Evolutionary conservation across 257 asterid genomes (phyloP), one percentile per base, ranked within the genome.

Genomic region (Rhazya stricta): DNA sequence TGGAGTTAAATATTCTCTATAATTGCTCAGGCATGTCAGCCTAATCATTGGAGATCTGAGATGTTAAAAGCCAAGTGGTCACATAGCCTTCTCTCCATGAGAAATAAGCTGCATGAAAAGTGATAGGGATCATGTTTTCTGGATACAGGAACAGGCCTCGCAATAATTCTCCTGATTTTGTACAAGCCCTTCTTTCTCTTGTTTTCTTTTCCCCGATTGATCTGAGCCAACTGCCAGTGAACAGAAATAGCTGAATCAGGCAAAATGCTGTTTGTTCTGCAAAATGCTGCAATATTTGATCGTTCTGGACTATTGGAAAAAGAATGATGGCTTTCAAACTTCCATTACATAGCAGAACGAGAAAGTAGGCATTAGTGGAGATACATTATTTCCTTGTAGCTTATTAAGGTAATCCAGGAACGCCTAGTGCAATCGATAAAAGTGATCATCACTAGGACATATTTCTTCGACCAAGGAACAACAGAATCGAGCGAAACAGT

Each of bases 361-460:
- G 71, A 58, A 46, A 50, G 23, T 4, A 32, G 67, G 72, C 69
- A 69, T 69, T 67, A 48, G 43, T n/a, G 25, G 2, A 19, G 56
- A 53, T 70, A 63, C 65, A 69, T 66, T 76, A 65, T 71, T 76
- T 18, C 67, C 46, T 12, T 2, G 9, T 29, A 53, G 62, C 51
- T 67, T 51, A 76, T 39, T 36, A 53, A 39, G 58, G 23, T 51
- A 58, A 66, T 74, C 48, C 60, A 42, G 65, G 36, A 73, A 66
- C 13, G 60, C 68, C 75, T 32, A 58, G 65, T 71, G 77, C 25
- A 67, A 72, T 78, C 74, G 5, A 67, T 51, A 53, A 75, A 77
- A 72, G 6, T 62, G 72, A 71, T 80, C 71, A 56, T 36, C 45
- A 73, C 76, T 77, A 58, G 81, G 75, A 58, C 63, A 54, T 25